Evolutionary conservation across 148 eudicot genomes (phyloP).

Genomic region (Limonium bicolor): DNA sequence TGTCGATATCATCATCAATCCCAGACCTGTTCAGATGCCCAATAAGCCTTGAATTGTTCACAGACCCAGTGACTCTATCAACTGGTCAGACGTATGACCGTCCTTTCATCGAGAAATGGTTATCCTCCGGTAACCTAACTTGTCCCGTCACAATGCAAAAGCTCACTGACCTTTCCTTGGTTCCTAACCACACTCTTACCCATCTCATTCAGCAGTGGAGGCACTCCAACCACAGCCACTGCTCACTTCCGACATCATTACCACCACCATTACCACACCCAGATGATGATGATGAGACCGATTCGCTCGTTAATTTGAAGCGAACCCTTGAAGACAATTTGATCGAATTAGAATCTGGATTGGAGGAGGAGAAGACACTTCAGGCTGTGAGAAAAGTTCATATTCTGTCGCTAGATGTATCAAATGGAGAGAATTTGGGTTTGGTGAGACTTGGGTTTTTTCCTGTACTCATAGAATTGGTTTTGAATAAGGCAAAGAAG

Average conservation of each 20-base stretch:
- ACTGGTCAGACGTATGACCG: constrained; percentile 77
- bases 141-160: constrained; percentile 73
- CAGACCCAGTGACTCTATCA: constrained; percentile 59
- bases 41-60: constrained; percentile 53
- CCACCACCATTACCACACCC: not conserved
- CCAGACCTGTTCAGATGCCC: constrained; percentile 57
- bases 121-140: constrained; percentile 44
- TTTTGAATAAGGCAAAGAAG: constrained; percentile 12
- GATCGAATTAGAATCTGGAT: no score
- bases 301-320: constrained; percentile 17
- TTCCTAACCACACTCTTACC: constrained; percentile 55
- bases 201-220: constrained; percentile 44
- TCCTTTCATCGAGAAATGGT: constrained; percentile 45
- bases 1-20: no score
- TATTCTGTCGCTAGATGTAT: not conserved
- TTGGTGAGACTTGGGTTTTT: constrained; percentile 30
- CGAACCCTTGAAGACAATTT: constrained; percentile 21
- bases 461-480: constrained; percentile 18
- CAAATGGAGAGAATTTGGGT: constrained; percentile 6
- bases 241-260: not conserved
- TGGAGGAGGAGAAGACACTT: constrained; percentile 18
- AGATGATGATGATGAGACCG: no score
- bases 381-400: constrained; percentile 18
- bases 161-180: constrained; percentile 37
- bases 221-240: not conserved